Evolutionary conservation across 2,329 filamentous ascomycete genomes (phyloP).

Genomic region (Trichophyton schoenleinii): DNA sequence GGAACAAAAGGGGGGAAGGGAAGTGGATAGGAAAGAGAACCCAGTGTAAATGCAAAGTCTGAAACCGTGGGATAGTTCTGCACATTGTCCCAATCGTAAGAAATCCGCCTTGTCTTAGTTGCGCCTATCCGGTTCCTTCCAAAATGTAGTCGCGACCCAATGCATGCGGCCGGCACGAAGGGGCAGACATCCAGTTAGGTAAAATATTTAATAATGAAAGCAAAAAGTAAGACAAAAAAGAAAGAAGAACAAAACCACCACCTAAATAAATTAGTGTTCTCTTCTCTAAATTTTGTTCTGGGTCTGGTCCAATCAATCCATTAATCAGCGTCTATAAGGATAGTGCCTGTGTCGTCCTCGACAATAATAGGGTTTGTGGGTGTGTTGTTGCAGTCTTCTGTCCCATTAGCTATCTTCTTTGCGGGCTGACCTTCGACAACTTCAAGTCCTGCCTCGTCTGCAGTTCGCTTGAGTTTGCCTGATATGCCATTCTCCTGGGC

Average conservation of each 20-base stretch:
- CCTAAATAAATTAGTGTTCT: neutral
- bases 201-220: too few species aligned
- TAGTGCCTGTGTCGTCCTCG: slow-evolving; percentile 46
- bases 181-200: neutral
- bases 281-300: neutral
- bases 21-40: neutral
- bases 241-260: neutral
- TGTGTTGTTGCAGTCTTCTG: slow-evolving; percentile 28
- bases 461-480: slow-evolving; percentile 35
- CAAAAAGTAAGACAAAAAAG: neutral
- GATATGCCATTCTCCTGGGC: slow-evolving; percentile 14
- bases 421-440: slow-evolving; percentile 25
- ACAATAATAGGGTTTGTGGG: slow-evolving; percentile 30
- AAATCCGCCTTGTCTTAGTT: neutral
- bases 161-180: neutral
- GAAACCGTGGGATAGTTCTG: neutral
- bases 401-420: slow-evolving; percentile 26
- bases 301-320: neutral
- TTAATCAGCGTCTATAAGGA: slow-evolving; percentile 54
- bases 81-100: neutral
- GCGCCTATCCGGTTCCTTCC: neutral
- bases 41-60: slow-evolving; percentile 4
- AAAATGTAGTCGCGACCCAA: neutral
- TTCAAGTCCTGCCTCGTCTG: slow-evolving; percentile 28
- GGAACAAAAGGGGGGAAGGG: neutral